phyloP scores from a whole-genome alignment of 305 asterid species.

The Solanum hybrid region DNA sequence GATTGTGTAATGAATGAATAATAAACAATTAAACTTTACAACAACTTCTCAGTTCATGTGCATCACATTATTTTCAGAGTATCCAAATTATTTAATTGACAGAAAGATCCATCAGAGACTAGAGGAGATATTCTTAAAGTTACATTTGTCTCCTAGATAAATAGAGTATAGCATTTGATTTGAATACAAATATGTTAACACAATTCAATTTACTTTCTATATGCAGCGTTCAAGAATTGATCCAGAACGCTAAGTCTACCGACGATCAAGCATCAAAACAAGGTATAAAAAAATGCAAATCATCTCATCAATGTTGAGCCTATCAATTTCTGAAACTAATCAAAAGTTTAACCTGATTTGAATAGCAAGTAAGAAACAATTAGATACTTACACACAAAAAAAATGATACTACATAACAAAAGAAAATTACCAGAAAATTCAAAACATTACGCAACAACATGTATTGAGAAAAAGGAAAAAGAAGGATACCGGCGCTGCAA shows the following conservation, averaged over 20 bases:
- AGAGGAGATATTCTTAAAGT: neutral
- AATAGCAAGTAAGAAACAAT: neutral
- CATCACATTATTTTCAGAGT: neutral
- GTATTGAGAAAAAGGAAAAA: neutral
- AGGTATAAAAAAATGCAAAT: neutral
- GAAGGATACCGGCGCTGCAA: conserved; percentile 71
- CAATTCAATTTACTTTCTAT: neutral
- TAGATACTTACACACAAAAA: neutral
- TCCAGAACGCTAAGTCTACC: neutral
- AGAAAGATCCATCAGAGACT: neutral
- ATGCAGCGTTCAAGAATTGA: neutral
- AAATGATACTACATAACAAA: neutral
- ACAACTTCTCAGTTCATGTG: neutral
- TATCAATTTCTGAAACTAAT: neutral
- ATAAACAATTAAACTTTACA: neutral
- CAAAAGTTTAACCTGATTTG: neutral
- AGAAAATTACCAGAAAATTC: neutral
- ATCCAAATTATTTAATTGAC: neutral
- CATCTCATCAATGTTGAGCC: neutral
- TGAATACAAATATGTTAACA: neutral
- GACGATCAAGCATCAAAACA: neutral
- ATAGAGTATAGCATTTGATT: neutral
- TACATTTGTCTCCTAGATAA: neutral
- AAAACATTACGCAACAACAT: neutral
- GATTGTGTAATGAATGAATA: neutral